phyloP scores from a whole-genome alignment of 768 basidiomycete species.

The Porpolomopsis calyptriformis region DNA sequence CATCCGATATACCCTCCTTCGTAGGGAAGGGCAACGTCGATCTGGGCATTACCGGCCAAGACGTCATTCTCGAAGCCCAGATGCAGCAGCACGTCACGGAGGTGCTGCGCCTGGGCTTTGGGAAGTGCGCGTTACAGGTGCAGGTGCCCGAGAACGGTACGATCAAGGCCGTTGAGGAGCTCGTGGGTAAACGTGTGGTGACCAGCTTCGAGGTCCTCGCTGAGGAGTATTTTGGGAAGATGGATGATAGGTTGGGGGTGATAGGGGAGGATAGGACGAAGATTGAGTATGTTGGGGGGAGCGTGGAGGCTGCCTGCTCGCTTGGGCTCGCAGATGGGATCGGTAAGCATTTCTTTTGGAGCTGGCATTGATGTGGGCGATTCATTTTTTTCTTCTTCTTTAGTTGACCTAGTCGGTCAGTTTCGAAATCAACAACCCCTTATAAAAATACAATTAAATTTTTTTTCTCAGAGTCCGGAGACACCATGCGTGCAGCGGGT shows the following conservation, averaged over 20 bases:
- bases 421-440: conserved; percentile 7
- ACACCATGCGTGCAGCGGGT: conserved; percentile 98
- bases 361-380: too few species aligned
- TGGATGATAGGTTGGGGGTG: conserved; percentile 50
- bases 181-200: conserved; percentile 87
- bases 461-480: conserved; percentile 72
- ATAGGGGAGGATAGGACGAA: conserved; percentile 51
- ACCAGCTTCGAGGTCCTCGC: conserved; percentile 92
- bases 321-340: conserved; percentile 96
- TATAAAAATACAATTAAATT: background rate
- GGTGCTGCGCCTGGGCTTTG: conserved; percentile 77
- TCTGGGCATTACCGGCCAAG: conserved; percentile 95
- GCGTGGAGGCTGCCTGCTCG: conserved; percentile 96
- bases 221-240: conserved; percentile 57
- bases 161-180: conserved; percentile 62
- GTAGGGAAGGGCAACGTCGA: conserved; percentile 97
- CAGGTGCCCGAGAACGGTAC: conserved; percentile 77
- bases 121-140: conserved; percentile 81
- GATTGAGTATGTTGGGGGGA: conserved; percentile 94
- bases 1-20: conserved; percentile 94
- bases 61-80: conserved; percentile 85
- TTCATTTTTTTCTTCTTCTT: too few species aligned
- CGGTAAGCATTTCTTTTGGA: conserved; percentile 50
- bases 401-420: conserved; percentile 92
- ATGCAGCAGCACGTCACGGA: conserved; percentile 75